phyloP scores from a whole-genome alignment of 345 rosid species.

The Eucalyptus paniculata region DNA sequence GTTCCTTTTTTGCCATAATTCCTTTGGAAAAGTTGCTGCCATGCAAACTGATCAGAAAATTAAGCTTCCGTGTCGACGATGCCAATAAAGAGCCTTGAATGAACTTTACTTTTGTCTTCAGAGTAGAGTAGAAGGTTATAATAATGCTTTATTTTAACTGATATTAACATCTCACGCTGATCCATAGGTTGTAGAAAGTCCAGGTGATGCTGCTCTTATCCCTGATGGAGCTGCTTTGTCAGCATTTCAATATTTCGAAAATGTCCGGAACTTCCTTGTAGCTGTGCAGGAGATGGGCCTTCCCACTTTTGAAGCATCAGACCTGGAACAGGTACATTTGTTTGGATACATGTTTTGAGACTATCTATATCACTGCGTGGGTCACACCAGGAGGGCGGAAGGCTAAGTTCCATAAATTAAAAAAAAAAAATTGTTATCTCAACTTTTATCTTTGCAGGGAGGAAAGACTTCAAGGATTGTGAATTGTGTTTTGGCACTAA shows the following conservation, averaged over 20 bases:
- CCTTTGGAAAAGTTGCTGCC: not conserved
- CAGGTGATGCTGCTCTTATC: slow-evolving; percentile 43
- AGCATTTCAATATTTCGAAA: slow-evolving; percentile 83
- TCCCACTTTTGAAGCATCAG: slow-evolving; percentile 89
- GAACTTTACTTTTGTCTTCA: not conserved
- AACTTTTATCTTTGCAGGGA: not conserved
- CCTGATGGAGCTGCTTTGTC: slow-evolving; percentile 93
- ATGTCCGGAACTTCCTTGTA: slow-evolving; percentile 76
- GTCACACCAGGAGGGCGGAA: not conserved
- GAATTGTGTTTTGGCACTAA: slow-evolving; percentile 67
- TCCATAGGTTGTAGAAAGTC: slow-evolving; percentile 72
- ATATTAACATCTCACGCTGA: not conserved
- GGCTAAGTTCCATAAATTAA: not conserved
- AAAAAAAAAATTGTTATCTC: not conserved
- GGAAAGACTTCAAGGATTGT: slow-evolving; percentile 56
- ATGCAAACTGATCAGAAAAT: not conserved
- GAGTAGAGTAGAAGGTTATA: not conserved
- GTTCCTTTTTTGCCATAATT: not conserved
- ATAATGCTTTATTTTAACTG: not conserved
- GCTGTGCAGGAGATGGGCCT: slow-evolving; percentile 68
- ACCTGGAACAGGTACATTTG: slow-evolving; percentile 61
- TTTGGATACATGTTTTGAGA: not conserved
- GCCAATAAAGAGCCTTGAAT: not conserved
- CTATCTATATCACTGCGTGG: not conserved
- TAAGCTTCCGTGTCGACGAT: not conserved